Conservation (phyloP, 2,329 filamentous ascomycete species). For the Fusarium pseudoanthophilum region DNA sequence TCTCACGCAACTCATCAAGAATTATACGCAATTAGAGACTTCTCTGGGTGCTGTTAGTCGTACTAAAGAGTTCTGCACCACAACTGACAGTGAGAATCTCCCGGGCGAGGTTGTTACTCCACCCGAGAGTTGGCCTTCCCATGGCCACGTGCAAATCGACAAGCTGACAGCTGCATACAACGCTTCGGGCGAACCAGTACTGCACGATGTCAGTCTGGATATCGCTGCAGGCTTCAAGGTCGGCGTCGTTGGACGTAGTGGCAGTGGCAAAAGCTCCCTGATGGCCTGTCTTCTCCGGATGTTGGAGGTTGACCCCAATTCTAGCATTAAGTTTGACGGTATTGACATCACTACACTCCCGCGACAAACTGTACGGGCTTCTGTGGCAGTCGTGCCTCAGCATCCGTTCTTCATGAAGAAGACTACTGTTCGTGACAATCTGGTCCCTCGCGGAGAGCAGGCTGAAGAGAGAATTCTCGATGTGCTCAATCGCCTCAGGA, state of each 20-base stretch:
- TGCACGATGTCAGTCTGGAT: slow-evolving; percentile 45
- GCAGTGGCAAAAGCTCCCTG: slow-evolving; percentile 52
- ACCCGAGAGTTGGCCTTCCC: slow-evolving; percentile 6
- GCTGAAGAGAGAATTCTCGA: slow-evolving; percentile 48
- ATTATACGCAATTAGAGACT: slow-evolving; percentile 47
- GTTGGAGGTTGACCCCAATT: slow-evolving; percentile 54
- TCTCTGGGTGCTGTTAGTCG: slow-evolving; percentile 22
- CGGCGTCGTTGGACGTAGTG: slow-evolving; percentile 58
- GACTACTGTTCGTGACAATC: slow-evolving; percentile 57
- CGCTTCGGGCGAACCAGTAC: slow-evolving; percentile 31
- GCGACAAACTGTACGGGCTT: slow-evolving; percentile 37
- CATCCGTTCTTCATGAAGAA: slow-evolving; percentile 62
- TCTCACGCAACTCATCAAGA: slow-evolving; percentile 48
- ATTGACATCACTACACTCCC: slow-evolving; percentile 48
- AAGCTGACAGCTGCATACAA: slow-evolving; percentile 48
- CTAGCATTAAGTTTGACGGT: slow-evolving; percentile 56
- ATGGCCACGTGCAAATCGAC: slow-evolving; percentile 39
- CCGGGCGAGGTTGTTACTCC: not conserved
- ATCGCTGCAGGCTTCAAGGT: slow-evolving; percentile 51
- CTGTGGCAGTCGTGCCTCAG: slow-evolving; percentile 60
- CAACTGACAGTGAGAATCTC: slow-evolving; percentile 17
- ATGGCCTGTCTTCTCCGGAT: slow-evolving; percentile 59
- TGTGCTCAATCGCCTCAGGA: slow-evolving; percentile 42
- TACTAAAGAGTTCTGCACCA: slow-evolving; percentile 9
- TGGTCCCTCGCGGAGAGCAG: slow-evolving; percentile 53